A percentile compares a stretch with the other conserved stretches of the same genome.
Evolutionary conservation across 768 basidiomycete genomes (phyloP).

Genomic region (Boletales sp.): DNA sequence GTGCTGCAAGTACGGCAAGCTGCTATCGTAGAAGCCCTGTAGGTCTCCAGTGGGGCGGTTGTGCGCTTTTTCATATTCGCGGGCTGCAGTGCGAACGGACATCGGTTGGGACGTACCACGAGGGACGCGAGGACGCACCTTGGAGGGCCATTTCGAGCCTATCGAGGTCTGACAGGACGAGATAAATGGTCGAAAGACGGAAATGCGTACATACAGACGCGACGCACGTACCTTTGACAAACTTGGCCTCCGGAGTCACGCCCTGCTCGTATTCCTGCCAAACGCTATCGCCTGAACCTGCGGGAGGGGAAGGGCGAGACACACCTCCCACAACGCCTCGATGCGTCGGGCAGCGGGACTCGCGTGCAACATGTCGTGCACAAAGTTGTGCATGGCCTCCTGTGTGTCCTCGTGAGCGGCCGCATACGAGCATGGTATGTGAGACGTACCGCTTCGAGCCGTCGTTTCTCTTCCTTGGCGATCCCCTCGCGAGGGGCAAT

Average conservation of each 20-base stretch:
- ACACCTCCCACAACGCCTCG: slow-evolving; percentile 62
- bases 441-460: slow-evolving; percentile 61
- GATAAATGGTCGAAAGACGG: no score
- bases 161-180: slow-evolving; percentile 60
- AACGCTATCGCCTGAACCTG: not conserved
- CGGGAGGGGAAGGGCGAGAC: not conserved
- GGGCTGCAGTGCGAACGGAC: slow-evolving; percentile 38
- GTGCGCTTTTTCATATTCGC: slow-evolving; percentile 67
- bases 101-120: not conserved
- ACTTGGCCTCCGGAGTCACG: slow-evolving; percentile 67
- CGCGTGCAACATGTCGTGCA: slow-evolving; percentile 83
- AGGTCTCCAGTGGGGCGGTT: slow-evolving; percentile 40
- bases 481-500: slow-evolving; percentile 90
- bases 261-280: slow-evolving; percentile 83
- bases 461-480: slow-evolving; percentile 72
- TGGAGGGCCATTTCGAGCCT: slow-evolving; percentile 86
- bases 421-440: no score
- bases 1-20: slow-evolving; percentile 68
- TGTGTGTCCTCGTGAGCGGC: slow-evolving; percentile 25
- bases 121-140: slow-evolving; percentile 38
- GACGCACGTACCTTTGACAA: slow-evolving; percentile 70
- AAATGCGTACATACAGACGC: no score
- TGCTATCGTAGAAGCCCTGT: slow-evolving; percentile 79
- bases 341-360: slow-evolving; percentile 68
- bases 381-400: slow-evolving; percentile 90